These are phyloP conservation scores for Cichorium intybus DNA, from an alignment of 140 eudicot genomes.

Conservation along the genomic window DNA sequence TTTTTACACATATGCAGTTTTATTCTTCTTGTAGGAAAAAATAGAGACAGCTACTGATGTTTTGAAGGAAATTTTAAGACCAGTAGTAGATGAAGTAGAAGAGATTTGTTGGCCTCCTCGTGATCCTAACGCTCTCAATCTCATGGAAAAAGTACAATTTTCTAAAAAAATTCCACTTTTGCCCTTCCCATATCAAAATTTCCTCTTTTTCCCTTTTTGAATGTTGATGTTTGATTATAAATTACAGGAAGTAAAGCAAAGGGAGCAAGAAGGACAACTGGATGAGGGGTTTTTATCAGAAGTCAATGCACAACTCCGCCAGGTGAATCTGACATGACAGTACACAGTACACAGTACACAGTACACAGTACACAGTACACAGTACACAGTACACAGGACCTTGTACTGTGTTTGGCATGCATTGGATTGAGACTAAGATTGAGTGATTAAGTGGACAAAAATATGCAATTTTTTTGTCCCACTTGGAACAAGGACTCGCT, in stretches of 20 bases:
- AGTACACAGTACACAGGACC: not conserved
- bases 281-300: slow-evolving; percentile 95
- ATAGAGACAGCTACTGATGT: slow-evolving; percentile 90
- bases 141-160: slow-evolving; percentile 62
- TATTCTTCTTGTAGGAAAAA: slow-evolving; percentile 64
- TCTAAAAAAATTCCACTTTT: not conserved
- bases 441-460: not conserved
- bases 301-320: slow-evolving; percentile 93
- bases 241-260: slow-evolving; percentile 67
- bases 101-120: slow-evolving; percentile 93
- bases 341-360: not conserved
- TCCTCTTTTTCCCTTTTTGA: not conserved
- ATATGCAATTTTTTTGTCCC: not conserved
- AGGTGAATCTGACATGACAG: slow-evolving; percentile 38
- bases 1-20: slow-evolving; percentile 25
- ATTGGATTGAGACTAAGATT: not conserved
- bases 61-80: slow-evolving; percentile 77
- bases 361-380: not conserved
- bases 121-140: slow-evolving; percentile 66
- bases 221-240: slow-evolving; percentile 1
- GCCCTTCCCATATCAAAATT: not conserved
- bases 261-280: slow-evolving; percentile 89
- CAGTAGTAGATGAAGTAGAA: slow-evolving; percentile 62
- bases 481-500: not conserved
- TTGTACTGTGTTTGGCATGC: not conserved